Conservation (phyloP, 2,329 filamentous ascomycete genomes). For the Phialophora macrospora region DNA sequence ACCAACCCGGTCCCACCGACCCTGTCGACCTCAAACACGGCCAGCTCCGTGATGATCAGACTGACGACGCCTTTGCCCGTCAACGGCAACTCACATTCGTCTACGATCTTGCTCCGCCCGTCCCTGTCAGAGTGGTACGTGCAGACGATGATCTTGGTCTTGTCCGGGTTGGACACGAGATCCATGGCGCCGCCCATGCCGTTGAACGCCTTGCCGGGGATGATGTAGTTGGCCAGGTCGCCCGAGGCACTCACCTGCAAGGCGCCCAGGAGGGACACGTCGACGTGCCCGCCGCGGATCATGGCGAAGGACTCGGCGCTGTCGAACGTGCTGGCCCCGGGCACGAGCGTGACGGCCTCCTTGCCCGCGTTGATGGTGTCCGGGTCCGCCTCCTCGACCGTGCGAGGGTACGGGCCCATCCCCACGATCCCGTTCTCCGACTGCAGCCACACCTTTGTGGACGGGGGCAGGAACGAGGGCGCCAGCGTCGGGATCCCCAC, state of each 20-base stretch:
- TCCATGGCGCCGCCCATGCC: conserved; percentile 85
- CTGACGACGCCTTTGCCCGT: conserved; percentile 70
- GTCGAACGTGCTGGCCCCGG: conserved; percentile 78
- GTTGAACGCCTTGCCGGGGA: conserved; percentile 82
- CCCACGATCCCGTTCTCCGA: conserved; percentile 86
- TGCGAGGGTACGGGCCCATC: conserved; percentile 78
- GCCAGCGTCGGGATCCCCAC: conserved; percentile 83
- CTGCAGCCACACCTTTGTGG: conserved; percentile 78
- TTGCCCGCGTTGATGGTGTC: conserved; percentile 88
- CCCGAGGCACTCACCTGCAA: conserved; percentile 79
- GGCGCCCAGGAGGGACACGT: conserved; percentile 81
- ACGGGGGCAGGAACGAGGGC: conserved; percentile 71
- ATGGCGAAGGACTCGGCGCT: conserved; percentile 82
- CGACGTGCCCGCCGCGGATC: conserved; percentile 83
- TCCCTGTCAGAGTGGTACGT: conserved; percentile 73
- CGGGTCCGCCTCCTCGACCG: conserved; percentile 70
- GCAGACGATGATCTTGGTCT: conserved; percentile 73
- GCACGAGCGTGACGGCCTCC: conserved; percentile 79
- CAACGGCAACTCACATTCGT: conserved; percentile 67
- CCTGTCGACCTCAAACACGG: conserved; percentile 78
- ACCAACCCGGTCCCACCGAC: conserved; percentile 64
- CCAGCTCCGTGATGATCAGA: conserved; percentile 74
- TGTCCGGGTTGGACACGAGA: conserved; percentile 71
- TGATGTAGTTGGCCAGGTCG: conserved; percentile 88
- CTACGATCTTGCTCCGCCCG: conserved; percentile 69